phyloP scores from a whole-genome alignment of 164 flowering plant species.

The Platanus orientalis region DNA sequence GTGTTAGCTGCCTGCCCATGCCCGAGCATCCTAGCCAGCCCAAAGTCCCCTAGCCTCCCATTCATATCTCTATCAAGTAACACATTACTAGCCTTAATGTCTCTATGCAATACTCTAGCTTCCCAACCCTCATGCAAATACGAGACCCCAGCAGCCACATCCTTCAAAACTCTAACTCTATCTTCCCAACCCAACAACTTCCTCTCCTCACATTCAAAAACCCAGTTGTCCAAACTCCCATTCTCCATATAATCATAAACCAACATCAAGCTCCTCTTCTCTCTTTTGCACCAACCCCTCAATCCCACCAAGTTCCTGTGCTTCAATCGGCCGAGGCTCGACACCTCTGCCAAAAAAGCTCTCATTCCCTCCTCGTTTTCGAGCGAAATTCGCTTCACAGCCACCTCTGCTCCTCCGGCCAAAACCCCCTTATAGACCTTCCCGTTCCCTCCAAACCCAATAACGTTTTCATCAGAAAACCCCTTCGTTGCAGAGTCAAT shows the following conservation, averaged over 20 bases:
- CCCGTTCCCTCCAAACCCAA: too few relatives aligned
- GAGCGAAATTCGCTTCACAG: too few relatives aligned
- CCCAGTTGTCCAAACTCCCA: constrained; percentile 59
- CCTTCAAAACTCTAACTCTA: constrained; percentile 42
- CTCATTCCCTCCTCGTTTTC: too few relatives aligned
- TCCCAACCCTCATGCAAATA: constrained; percentile 77
- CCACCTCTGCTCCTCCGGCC: too few relatives aligned
- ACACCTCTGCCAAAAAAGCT: constrained; percentile 63
- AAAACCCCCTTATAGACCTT: too few relatives aligned
- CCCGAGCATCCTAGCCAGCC: constrained; percentile 56
- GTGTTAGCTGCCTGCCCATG: constrained; percentile 44
- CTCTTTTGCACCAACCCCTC: too few relatives aligned
- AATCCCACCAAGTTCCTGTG: constrained; percentile 61
- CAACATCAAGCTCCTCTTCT: too few relatives aligned
- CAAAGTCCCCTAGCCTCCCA: constrained; percentile 67
- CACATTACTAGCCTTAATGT: constrained; percentile 72
- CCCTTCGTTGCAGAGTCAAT: too few relatives aligned
- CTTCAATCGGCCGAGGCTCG: constrained; percentile 60
- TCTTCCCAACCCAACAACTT: constrained; percentile 37
- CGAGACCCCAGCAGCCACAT: constrained; percentile 52
- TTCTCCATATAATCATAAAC: constrained; percentile 68
- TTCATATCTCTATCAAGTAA: constrained; percentile 62
- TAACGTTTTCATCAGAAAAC: too few relatives aligned
- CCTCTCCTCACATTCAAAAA: constrained; percentile 40
- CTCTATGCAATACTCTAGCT: constrained; percentile 54